Percentiles rank a stretch among this genome's conserved stretches.
Evolutionary conservation across 139 green algal species (phyloP).

Genomic region (Gonium pectorale): DNA sequence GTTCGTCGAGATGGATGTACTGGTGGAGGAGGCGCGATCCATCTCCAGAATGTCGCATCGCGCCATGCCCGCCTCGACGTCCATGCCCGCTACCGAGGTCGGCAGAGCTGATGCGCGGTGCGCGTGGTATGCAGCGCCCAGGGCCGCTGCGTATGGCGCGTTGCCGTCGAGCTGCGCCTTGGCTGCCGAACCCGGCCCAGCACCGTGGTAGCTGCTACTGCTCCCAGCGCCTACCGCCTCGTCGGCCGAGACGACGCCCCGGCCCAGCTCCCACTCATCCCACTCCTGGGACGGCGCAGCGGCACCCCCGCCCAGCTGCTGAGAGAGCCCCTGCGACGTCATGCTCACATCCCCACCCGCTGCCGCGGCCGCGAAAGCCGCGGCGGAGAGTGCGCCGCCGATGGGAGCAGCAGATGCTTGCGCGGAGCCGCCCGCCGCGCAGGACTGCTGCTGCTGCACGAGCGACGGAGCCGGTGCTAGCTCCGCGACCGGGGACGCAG

Average conservation of each 20-base stretch:
- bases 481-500: slow-evolving; percentile 2
- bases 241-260: slow-evolving; percentile 13
- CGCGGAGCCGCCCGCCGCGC: background rate
- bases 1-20: background rate
- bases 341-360: background rate
- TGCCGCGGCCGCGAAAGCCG: slow-evolving; percentile 1
- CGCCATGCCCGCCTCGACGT: background rate
- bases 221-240: background rate
- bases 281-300: too few species aligned
- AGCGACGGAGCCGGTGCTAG: slow-evolving; percentile 5
- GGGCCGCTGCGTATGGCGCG: background rate
- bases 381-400: slow-evolving; percentile 1
- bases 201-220: slow-evolving; percentile 3
- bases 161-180: background rate
- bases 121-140: too few species aligned
- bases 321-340: background rate
- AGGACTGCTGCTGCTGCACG: background rate
- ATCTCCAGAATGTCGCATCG: slow-evolving; percentile 8
- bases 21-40: slow-evolving; percentile 12
- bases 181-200: background rate
- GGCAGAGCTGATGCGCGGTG: background rate
- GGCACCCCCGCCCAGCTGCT: background rate
- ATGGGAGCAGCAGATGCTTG: background rate
- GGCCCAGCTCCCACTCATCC: slow-evolving; percentile 1
- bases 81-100: background rate